Conservation (phyloP, 495 filamentous ascomycete genomes). For the Penicillium coprophilum region DNA sequence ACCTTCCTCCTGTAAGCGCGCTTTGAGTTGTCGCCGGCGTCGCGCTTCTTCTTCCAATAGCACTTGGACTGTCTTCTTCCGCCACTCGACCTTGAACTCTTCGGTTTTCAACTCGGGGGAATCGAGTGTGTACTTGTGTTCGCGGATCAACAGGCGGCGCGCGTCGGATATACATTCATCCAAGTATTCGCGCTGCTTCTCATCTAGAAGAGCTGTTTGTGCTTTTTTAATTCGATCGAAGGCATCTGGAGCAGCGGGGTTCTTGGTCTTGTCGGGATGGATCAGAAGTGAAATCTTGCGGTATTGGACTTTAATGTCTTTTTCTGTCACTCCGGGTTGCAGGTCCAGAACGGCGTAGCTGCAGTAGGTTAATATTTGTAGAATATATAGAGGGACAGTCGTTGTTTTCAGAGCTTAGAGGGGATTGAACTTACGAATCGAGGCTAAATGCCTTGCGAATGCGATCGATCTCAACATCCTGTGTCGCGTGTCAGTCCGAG, state of each 20-base stretch:
- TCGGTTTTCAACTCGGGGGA: constrained; percentile 75
- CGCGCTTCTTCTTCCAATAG: constrained; percentile 91
- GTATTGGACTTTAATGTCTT: constrained; percentile 92
- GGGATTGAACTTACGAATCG: constrained; percentile 66
- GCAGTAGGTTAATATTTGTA: neutral
- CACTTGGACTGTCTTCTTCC: constrained; percentile 86
- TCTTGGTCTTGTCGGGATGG: constrained; percentile 96
- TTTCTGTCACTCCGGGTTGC: constrained; percentile 90
- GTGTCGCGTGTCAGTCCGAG: constrained; percentile 20
- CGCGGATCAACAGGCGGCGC: constrained; percentile 88
- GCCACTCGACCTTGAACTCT: constrained; percentile 81
- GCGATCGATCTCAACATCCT: constrained; percentile 96
- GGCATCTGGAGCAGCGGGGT: constrained; percentile 87
- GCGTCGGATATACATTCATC: constrained; percentile 97
- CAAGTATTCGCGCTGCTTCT: constrained; percentile 79
- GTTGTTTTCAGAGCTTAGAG: neutral
- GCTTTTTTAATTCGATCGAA: constrained; percentile 98
- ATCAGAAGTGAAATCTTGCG: constrained; percentile 96
- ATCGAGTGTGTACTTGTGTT: constrained; percentile 89
- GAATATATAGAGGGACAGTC: neutral
- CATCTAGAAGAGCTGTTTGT: constrained; percentile 85
- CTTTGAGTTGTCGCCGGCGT: constrained; percentile 81
- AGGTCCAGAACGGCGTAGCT: constrained; percentile 95
- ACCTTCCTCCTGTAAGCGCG: constrained; percentile 94
- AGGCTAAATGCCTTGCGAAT: constrained; percentile 88